phyloP scores from a whole-genome alignment of 2,329 filamentous ascomycete species.

The Passalora sequoiae region DNA sequence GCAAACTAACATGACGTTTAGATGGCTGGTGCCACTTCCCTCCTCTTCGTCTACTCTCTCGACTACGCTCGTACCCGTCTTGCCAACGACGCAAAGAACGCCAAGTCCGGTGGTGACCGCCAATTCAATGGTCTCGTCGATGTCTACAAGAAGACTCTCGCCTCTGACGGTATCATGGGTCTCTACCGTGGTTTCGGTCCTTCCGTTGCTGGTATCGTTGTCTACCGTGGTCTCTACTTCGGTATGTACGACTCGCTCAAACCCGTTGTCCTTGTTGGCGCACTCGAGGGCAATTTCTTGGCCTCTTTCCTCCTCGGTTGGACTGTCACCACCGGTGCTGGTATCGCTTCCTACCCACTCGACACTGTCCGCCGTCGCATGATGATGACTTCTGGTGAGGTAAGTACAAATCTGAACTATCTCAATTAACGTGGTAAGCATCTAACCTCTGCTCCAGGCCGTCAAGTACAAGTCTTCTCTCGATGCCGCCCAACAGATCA shows the following conservation, averaged over 20 bases:
- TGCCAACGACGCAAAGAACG: conserved; percentile 99
- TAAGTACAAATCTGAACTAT: conserved; percentile 35
- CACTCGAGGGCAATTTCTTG: conserved; percentile 96
- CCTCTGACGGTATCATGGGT: conserved; percentile 97
- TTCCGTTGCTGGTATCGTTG: conserved; percentile 96
- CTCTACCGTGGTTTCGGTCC: conserved; percentile 99
- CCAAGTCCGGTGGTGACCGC: conserved; percentile 93
- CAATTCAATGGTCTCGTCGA: conserved; percentile 99
- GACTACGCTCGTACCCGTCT: too few species aligned
- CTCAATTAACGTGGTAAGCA: too few species aligned
- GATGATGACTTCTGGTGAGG: conserved; percentile 95
- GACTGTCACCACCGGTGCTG: conserved; percentile 99
- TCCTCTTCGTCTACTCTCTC: too few species aligned
- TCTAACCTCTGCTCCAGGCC: conserved; percentile 64
- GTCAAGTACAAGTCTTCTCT: conserved; percentile 99
- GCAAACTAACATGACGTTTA: conserved; percentile 34
- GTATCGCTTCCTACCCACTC: conserved; percentile 99
- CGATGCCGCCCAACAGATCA: conserved; percentile 92
- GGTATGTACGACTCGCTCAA: conserved; percentile 99
- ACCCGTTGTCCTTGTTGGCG: conserved; percentile 88
- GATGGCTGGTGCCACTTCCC: conserved; percentile 98
- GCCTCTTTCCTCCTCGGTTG: conserved; percentile 98
- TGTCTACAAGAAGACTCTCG: conserved; percentile 99
- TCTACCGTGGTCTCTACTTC: conserved; percentile 99
- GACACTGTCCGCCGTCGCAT: conserved; percentile 99